These are phyloP conservation scores for Sporothrix pseudoabietina DNA, from an alignment of 2,329 filamentous ascomycete species.

Conservation along the genomic window DNA sequence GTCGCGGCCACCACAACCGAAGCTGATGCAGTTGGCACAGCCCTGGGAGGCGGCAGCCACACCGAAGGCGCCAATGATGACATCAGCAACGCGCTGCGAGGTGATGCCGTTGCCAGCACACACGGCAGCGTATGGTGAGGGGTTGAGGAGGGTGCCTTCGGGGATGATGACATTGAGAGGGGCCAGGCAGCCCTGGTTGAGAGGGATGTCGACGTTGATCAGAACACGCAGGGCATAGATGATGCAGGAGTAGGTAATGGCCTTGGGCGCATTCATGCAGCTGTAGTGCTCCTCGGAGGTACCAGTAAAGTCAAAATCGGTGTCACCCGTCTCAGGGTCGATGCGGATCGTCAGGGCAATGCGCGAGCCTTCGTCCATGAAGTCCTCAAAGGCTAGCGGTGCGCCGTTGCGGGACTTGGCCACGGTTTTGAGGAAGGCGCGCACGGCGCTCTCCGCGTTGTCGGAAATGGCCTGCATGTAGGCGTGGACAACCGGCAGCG, in stretches of 20 bases:
- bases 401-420: slow-evolving; percentile 56
- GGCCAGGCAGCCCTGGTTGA: slow-evolving; percentile 46
- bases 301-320: slow-evolving; percentile 45
- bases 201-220: slow-evolving; percentile 43
- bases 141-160: slow-evolving; percentile 41
- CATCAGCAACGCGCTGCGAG: slow-evolving; percentile 42
- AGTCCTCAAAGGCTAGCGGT: slow-evolving; percentile 42
- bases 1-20: slow-evolving; percentile 35
- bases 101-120: slow-evolving; percentile 49
- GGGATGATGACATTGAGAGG: slow-evolving; percentile 44
- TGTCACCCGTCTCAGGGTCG: slow-evolving; percentile 39
- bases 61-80: slow-evolving; percentile 41
- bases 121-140: slow-evolving; percentile 36
- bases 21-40: slow-evolving; percentile 43
- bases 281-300: slow-evolving; percentile 38
- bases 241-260: slow-evolving; percentile 39
- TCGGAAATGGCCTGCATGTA: slow-evolving; percentile 79
- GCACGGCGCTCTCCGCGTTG: slow-evolving; percentile 73
- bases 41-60: slow-evolving; percentile 40
- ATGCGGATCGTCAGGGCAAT: slow-evolving; percentile 43
- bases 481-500: slow-evolving; percentile 67
- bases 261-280: slow-evolving; percentile 33
- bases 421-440: slow-evolving; percentile 66
- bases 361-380: slow-evolving; percentile 47
- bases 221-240: slow-evolving; percentile 46